Evolutionary conservation across 2,329 filamentous ascomycete genomes (phyloP).

Genomic region (Mycogone perniciosa): DNA sequence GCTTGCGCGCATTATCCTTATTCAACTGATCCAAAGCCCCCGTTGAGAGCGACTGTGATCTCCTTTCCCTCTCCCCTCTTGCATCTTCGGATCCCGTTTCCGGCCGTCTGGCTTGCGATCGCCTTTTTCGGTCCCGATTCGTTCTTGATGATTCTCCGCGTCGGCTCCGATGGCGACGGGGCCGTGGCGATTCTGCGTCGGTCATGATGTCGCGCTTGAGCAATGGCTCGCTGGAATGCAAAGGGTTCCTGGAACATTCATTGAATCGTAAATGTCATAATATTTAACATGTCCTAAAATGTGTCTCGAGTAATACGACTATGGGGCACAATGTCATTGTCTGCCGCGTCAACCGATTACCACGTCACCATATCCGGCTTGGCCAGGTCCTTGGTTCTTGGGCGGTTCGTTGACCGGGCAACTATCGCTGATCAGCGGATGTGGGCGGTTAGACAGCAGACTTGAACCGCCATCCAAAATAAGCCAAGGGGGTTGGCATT

Average conservation of each 20-base stretch:
- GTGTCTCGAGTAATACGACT: not conserved
- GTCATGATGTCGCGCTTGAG: constrained; percentile 26
- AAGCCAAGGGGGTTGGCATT: too few species aligned
- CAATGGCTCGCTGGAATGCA: constrained; percentile 21
- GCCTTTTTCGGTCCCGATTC: constrained; percentile 32
- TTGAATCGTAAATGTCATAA: not conserved
- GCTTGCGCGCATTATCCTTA: constrained; percentile 47
- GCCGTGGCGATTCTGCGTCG: constrained; percentile 28
- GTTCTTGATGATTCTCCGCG: constrained; percentile 25
- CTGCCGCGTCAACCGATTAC: constrained; percentile 4
- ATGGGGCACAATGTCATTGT: not conserved
- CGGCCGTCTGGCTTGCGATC: constrained; percentile 27
- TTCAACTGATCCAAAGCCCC: constrained; percentile 62
- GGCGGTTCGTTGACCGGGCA: constrained; percentile 9
- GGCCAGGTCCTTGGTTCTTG: constrained; percentile 1
- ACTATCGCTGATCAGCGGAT: not conserved
- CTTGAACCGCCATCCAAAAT: too few species aligned
- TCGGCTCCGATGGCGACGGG: constrained; percentile 23
- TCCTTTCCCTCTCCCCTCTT: constrained; percentile 19
- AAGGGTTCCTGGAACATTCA: not conserved
- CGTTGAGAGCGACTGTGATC: constrained; percentile 33
- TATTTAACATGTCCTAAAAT: not conserved
- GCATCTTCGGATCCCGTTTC: constrained; percentile 30
- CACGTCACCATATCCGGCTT: constrained; percentile 9
- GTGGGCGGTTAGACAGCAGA: not conserved